Evolutionary conservation across 2,329 filamentous ascomycete species (phyloP).

Genomic region (Cryphonectria carpinicola): DNA sequence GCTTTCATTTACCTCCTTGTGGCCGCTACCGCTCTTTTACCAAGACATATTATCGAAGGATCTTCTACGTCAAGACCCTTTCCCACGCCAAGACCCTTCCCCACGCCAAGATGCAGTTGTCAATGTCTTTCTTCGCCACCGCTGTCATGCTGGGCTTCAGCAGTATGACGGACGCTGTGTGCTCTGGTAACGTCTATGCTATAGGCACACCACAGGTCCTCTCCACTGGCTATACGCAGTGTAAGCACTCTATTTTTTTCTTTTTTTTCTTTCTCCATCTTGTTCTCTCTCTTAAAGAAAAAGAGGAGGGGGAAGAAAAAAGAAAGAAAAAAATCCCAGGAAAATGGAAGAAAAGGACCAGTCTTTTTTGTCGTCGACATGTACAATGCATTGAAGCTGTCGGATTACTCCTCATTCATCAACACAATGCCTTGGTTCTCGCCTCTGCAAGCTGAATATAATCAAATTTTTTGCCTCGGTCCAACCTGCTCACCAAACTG

Average conservation of each 20-base stretch:
- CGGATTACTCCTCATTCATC: neutral
- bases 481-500: neutral
- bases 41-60: neutral
- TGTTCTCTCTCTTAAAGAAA: too few species aligned
- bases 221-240: neutral
- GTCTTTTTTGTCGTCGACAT: neutral
- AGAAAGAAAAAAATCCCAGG: neutral
- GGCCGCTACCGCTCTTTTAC: neutral
- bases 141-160: conserved; percentile 7
- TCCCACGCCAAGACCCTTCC: neutral
- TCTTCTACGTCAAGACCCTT: neutral
- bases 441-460: neutral
- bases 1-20: neutral
- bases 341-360: neutral
- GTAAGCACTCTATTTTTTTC: neutral
- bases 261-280: too few species aligned
- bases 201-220: conserved; percentile 3
- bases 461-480: neutral
- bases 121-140: conserved; percentile 4
- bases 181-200: neutral
- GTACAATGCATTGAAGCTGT: neutral
- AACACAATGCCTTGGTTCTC: neutral
- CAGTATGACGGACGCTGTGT: conserved; percentile 2
- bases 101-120: conserved; percentile 4
- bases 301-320: neutral